A percentile compares a stretch with the other conserved stretches of the same genome.
Conservation (phyloP, 441 rosid species). For the Aleurites moluccanus region DNA sequence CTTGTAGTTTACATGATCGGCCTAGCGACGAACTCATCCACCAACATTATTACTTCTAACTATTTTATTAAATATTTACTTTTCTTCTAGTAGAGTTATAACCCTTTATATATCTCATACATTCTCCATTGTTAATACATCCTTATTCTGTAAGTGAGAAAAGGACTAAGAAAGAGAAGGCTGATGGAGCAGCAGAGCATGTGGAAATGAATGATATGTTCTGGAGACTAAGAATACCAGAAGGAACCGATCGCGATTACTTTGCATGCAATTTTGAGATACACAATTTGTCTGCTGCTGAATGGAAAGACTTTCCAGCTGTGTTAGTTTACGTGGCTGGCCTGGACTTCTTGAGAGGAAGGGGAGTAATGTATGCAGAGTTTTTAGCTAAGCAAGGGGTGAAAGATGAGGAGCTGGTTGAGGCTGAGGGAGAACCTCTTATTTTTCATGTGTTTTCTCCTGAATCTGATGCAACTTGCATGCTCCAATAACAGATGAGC, state of each 20-base stretch:
- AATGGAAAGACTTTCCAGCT: slow-evolving; percentile 49
- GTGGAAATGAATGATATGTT: slow-evolving; percentile 53
- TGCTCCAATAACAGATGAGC: slow-evolving; percentile 51
- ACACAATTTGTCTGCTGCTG: slow-evolving; percentile 25
- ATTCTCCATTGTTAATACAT: slow-evolving; percentile 36
- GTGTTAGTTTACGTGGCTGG: slow-evolving; percentile 49
- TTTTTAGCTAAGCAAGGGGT: slow-evolving; percentile 44
- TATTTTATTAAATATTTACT: not conserved
- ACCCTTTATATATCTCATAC: slow-evolving; percentile 17
- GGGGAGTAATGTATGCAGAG: slow-evolving; percentile 50
- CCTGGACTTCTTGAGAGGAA: slow-evolving; percentile 57
- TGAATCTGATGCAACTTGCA: slow-evolving; percentile 39
- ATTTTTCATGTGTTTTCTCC: slow-evolving; percentile 52
- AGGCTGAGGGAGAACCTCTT: slow-evolving; percentile 43
- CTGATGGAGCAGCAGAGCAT: slow-evolving; percentile 22
- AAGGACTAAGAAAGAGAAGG: slow-evolving; percentile 46
- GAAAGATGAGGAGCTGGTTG: slow-evolving; percentile 39
- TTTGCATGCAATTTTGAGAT: slow-evolving; percentile 54
- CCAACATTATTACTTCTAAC: not conserved
- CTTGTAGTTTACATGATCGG: slow-evolving; percentile 39
- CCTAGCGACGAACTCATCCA: slow-evolving; percentile 21
- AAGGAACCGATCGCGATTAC: slow-evolving; percentile 45
- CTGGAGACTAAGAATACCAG: slow-evolving; percentile 54
- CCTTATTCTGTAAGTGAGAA: slow-evolving; percentile 58
- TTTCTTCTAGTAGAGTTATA: not conserved